phyloP scores from a whole-genome alignment of 345 rosid genomes.

The Conringia planisiliqua region DNA sequence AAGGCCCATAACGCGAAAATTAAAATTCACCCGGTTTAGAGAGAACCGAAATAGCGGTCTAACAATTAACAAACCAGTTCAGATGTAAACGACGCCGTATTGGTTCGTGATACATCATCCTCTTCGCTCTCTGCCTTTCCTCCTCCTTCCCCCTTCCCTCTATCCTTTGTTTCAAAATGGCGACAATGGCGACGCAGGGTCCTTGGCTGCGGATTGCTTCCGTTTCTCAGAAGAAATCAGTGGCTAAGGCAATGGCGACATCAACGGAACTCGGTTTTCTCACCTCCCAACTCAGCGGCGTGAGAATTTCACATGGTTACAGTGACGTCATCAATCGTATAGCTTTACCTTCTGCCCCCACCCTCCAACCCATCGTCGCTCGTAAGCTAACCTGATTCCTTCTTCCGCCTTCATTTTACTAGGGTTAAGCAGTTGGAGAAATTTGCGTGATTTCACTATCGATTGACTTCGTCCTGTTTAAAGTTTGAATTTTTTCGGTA shows the following conservation, averaged over 20 bases:
- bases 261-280: not conserved
- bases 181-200: not conserved
- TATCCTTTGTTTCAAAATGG: not conserved
- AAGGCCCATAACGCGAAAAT: not conserved
- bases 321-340: not conserved
- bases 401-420: not conserved
- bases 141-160: not conserved
- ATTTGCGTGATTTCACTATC: not conserved
- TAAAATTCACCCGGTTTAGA: not conserved
- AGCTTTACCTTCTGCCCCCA: not conserved
- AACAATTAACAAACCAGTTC: not conserved
- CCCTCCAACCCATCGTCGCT: not conserved
- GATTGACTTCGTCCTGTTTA: not conserved
- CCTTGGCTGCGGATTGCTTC: not conserved
- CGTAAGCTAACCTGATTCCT: not conserved
- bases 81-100: not conserved
- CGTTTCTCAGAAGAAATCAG: not conserved
- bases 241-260: not conserved
- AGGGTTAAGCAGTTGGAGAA: too few species aligned
- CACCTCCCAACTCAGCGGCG: not conserved
- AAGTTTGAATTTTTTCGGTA: not conserved
- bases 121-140: too few species aligned
- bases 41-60: not conserved
- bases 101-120: not conserved
- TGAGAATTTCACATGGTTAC: constrained; percentile 2